Base-by-base conservation (phyloP, 2,329 filamentous ascomycete species). In the Tetracladium maxilliforme region DNA sequence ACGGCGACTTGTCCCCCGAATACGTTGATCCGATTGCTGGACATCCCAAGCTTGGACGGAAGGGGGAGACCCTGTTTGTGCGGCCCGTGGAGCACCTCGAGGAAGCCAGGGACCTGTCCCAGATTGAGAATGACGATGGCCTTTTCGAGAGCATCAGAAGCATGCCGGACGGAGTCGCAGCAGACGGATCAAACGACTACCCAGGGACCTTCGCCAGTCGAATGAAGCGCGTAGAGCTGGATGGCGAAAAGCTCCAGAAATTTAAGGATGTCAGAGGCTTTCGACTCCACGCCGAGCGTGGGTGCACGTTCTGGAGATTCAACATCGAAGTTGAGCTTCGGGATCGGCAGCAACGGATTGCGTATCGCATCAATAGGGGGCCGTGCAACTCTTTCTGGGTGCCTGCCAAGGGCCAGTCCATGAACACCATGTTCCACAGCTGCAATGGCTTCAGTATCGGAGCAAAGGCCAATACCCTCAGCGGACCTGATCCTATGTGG, bases 351-450 rank as follows among this genome's bases (percentile, higher is more conserved):
- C 71, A 86, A 40, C 76, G 87, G 19, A 79, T 98, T 34, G 87
- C 86, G 0, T 98, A 98, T 50, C 80, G 86, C 27, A 92, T 98
- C 56, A 98, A 98, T 43, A 67, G 76, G 23, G 87, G 90, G 1
- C 86, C 87, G 6, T 71, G 82, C 3, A 73, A 81, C 26, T 82
- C 78, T 2, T 98, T 98, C 48, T 98, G 90, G 87, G 83, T 98
- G 1, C 90, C 92, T 5, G 78, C 77, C 16, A 68, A 64, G 24
- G 77, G 72, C 10, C 66, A 92, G 46, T 70, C 79, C 3, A 98
- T 98, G 90, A 94, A 95, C 53, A 81, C 94, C 46, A 93, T 95
- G 84, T 98, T 94, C 54, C 70, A 95, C 55, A 93, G 80, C 46
- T 93, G 90, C 57, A 98, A 98, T 47, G 90, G 92, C 3, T 98